These are phyloP conservation scores for Melanopsichium pennsylvanicum DNA, from an alignment of 1,284 basidiomycete genomes.

Conservation along the genomic window DNA sequence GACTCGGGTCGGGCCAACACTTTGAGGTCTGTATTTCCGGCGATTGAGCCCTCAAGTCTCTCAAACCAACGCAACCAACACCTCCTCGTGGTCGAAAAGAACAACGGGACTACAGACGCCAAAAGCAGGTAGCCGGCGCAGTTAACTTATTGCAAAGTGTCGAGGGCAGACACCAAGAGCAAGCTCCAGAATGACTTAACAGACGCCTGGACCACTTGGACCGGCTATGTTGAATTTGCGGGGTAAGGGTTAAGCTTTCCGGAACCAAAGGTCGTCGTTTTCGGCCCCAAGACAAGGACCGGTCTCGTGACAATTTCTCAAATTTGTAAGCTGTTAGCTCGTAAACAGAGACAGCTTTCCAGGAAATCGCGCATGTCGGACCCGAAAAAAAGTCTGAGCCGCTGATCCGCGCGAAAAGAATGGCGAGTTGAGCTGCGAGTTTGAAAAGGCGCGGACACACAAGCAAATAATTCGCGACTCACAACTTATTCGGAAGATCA, in stretches of 20 bases:
- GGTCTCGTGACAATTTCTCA: not conserved
- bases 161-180: too few relatives aligned
- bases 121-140: too few relatives aligned
- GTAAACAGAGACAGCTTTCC: not conserved
- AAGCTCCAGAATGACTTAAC: slow-evolving; percentile 15
- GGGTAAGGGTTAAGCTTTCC: slow-evolving; percentile 13
- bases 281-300: not conserved
- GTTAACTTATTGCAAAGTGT: too few relatives aligned
- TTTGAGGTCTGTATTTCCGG: too few relatives aligned
- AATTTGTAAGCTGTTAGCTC: not conserved
- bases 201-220: slow-evolving; percentile 18
- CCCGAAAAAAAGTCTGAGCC: slow-evolving; percentile 6
- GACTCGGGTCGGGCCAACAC: slow-evolving; percentile 17
- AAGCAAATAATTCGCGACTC: slow-evolving; percentile 3
- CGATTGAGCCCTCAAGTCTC: too few relatives aligned
- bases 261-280: not conserved
- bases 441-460: slow-evolving; percentile 5
- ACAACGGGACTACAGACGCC: too few relatives aligned
- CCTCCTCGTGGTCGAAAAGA: too few relatives aligned
- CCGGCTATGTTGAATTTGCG: slow-evolving; percentile 8
- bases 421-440: not conserved
- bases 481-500: slow-evolving; percentile 30
- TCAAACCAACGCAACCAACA: too few relatives aligned
- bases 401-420: slow-evolving; percentile 14
- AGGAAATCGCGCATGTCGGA: slow-evolving; percentile 2